Percentiles rank a stretch among this genome's conserved stretches.
These are phyloP conservation scores for Gonapodya prolifera DNA, from an alignment of 192 early-diverging fungal genomes.

Conservation along the genomic window DNA sequence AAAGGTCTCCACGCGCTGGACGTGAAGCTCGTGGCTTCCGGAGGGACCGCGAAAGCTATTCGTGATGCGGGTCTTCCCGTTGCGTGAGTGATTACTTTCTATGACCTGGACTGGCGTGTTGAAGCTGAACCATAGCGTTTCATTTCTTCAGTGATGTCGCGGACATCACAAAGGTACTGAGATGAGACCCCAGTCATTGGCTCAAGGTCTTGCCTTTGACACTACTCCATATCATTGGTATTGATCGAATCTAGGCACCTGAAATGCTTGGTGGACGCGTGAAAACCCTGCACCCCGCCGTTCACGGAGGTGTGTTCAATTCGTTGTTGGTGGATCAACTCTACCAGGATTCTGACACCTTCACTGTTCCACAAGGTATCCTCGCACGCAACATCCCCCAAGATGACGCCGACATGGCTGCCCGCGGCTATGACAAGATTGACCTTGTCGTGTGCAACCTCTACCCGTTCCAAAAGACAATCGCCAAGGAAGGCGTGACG, in stretches of 20 bases:
- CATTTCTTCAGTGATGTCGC: slow-evolving; percentile 67
- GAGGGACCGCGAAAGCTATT: slow-evolving; percentile 86
- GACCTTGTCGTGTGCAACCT: slow-evolving; percentile 97
- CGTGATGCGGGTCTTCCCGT: slow-evolving; percentile 80
- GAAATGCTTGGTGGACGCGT: slow-evolving; percentile 99
- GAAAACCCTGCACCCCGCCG: slow-evolving; percentile 97
- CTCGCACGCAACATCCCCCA: slow-evolving; percentile 73
- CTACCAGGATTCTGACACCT: slow-evolving; percentile 4
- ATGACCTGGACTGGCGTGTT: too few relatives aligned
- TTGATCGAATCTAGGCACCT: too few relatives aligned
- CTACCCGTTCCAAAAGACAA: slow-evolving; percentile 94
- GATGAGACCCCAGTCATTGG: too few relatives aligned
- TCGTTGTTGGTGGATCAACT: background rate
- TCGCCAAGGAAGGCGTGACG: slow-evolving; percentile 77
- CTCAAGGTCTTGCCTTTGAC: too few relatives aligned
- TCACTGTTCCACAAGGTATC: slow-evolving; percentile 37
- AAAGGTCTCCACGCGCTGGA: slow-evolving; percentile 60
- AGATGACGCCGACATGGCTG: slow-evolving; percentile 77
- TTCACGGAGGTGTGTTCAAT: slow-evolving; percentile 68
- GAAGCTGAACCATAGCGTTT: background rate
- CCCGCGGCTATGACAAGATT: slow-evolving; percentile 82
- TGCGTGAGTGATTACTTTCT: slow-evolving; percentile 47
- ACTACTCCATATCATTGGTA: too few relatives aligned
- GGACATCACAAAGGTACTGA: too few relatives aligned
- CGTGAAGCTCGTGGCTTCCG: slow-evolving; percentile 80